Conservation (phyloP, 1,284 basidiomycete genomes). For the Malassezia yamatoensis region DNA sequence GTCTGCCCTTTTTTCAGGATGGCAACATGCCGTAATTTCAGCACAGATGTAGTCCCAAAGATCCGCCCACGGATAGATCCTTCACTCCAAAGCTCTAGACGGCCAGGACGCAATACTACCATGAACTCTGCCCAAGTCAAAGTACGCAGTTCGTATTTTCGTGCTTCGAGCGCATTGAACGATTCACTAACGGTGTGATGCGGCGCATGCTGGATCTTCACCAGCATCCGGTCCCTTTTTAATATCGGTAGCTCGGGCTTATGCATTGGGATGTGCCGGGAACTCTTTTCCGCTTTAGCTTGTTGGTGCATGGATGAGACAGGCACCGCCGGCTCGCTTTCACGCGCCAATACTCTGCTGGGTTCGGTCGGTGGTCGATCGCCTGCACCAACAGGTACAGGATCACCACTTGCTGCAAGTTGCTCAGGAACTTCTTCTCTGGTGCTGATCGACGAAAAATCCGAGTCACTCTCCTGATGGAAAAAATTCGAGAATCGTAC, state of each 20-base stretch:
- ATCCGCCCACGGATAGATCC: constrained; percentile 48
- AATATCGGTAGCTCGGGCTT: background rate
- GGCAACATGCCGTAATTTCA: constrained; percentile 61
- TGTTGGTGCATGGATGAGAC: background rate
- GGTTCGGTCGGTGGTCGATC: constrained; percentile 28
- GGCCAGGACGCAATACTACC: constrained; percentile 64
- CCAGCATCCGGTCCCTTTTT: constrained; percentile 69
- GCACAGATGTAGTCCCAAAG: constrained; percentile 23
- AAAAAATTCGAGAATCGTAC: too few species aligned
- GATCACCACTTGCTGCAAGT: background rate
- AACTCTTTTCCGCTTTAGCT: background rate
- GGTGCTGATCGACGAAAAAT: too few species aligned
- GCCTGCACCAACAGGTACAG: constrained; percentile 18
- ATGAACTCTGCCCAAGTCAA: constrained; percentile 67
- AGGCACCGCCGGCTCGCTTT: constrained; percentile 6
- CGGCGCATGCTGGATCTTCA: constrained; percentile 60
- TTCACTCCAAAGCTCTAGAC: constrained; percentile 67
- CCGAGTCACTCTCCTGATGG: too few species aligned
- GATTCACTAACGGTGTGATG: constrained; percentile 53
- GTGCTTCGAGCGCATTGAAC: constrained; percentile 62
- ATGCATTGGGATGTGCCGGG: background rate
- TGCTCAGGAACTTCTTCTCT: background rate
- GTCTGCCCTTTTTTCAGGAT: constrained; percentile 58
- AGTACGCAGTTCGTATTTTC: constrained; percentile 54
- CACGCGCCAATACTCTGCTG: constrained; percentile 31